phyloP scores from a whole-genome alignment of 2,329 filamentous ascomycete genomes.

The Fulvia fulva region DNA sequence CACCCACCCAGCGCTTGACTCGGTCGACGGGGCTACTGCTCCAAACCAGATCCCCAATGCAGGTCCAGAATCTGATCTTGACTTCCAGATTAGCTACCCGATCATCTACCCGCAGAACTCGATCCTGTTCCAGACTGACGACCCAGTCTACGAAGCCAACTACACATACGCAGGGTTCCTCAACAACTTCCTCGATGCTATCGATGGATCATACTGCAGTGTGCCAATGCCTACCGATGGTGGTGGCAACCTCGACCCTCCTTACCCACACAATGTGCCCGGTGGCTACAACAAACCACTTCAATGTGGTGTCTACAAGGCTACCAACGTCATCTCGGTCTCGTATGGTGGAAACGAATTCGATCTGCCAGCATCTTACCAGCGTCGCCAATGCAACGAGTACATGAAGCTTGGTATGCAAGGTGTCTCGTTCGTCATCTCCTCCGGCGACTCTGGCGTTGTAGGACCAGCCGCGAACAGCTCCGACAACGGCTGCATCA shows the following conservation, averaged over 20 bases:
- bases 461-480: slow-evolving; percentile 28
- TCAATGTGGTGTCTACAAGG: slow-evolving; percentile 46
- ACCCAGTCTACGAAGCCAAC: slow-evolving; percentile 33
- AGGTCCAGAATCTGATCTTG: slow-evolving; percentile 46
- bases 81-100: slow-evolving; percentile 49
- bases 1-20: slow-evolving; percentile 27
- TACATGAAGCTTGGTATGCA: slow-evolving; percentile 50
- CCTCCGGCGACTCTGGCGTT: slow-evolving; percentile 48
- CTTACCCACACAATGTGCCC: slow-evolving; percentile 38
- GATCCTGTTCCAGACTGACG: slow-evolving; percentile 49
- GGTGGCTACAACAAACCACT: slow-evolving; percentile 44
- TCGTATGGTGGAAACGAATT: slow-evolving; percentile 57
- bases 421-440: slow-evolving; percentile 47
- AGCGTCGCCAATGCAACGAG: slow-evolving; percentile 45
- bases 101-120: slow-evolving; percentile 51
- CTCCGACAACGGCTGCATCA: slow-evolving; percentile 34
- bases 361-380: slow-evolving; percentile 44
- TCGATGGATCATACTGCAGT: slow-evolving; percentile 53
- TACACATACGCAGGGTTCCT: slow-evolving; percentile 35
- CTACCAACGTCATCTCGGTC: slow-evolving; percentile 57
- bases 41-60: slow-evolving; percentile 42
- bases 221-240: not conserved
- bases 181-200: slow-evolving; percentile 45
- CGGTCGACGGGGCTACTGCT: slow-evolving; percentile 23
- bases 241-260: slow-evolving; percentile 50